Evolutionary conservation across 352 stramenopile species (phyloP).

Genomic region (Phytophthora idaei): DNA sequence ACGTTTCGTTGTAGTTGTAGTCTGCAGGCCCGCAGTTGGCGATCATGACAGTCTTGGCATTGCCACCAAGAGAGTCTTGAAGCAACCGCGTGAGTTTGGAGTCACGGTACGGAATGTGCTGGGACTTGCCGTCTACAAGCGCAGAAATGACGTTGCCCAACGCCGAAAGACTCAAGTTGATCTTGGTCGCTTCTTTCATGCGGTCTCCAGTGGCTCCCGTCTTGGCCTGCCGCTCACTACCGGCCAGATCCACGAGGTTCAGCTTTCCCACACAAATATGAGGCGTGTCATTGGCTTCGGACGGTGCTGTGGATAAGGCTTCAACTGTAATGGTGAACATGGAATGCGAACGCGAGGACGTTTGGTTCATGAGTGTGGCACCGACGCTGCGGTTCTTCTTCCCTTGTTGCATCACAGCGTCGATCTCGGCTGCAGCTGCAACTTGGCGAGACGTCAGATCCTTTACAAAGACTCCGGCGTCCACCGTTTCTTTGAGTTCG

Average conservation of each 20-base stretch:
- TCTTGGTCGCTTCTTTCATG: constrained; percentile 95
- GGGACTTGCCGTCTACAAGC: constrained; percentile 85
- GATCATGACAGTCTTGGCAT: constrained; percentile 98
- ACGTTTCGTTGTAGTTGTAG: constrained; percentile 97
- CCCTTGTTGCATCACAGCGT: constrained; percentile 90
- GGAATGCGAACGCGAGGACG: constrained; percentile 93
- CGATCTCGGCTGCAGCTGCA: constrained; percentile 89
- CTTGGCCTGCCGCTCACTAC: constrained; percentile 93
- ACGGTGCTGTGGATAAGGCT: constrained; percentile 65
- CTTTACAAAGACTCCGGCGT: constrained; percentile 96
- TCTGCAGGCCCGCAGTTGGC: constrained; percentile 96
- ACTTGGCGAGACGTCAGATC: constrained; percentile 89
- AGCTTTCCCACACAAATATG: constrained; percentile 96
- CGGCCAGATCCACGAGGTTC: constrained; percentile 96
- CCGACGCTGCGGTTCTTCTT: constrained; percentile 95
- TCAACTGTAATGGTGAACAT: constrained; percentile 97
- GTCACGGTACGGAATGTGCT: constrained; percentile 95
- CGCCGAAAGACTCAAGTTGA: constrained; percentile 81
- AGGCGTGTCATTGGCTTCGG: constrained; percentile 21
- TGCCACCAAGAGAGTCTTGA: constrained; percentile 93
- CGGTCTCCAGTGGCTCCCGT: constrained; percentile 91
- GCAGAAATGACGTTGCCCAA: constrained; percentile 87
- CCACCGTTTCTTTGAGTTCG: constrained; percentile 94
- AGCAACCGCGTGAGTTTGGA: constrained; percentile 91
- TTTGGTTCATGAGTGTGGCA: constrained; percentile 96